Evolutionary conservation across 768 basidiomycete genomes (phyloP).

Genomic region (Boletus subcaerulescens): DNA sequence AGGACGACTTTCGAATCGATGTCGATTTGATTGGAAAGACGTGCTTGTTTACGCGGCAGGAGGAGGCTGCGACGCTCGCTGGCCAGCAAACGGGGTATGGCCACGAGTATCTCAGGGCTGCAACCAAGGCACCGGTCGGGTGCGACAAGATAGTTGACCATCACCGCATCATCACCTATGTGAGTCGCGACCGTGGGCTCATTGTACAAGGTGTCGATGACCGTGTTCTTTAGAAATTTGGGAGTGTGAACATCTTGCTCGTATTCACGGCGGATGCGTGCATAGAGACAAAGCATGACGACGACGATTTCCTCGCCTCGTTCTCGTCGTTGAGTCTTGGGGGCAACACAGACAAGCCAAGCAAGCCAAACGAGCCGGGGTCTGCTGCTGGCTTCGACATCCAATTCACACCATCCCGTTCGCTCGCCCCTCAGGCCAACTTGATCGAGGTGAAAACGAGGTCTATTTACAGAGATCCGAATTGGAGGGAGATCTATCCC

Average conservation of each 20-base stretch:
- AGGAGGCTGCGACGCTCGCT: constrained; percentile 33
- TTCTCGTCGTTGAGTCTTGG: constrained; percentile 25
- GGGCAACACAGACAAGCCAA: not conserved
- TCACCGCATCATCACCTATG: constrained; percentile 62
- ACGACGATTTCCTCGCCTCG: constrained; percentile 25
- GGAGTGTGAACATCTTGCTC: constrained; percentile 55
- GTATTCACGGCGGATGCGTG: constrained; percentile 55
- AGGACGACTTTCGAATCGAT: constrained; percentile 64
- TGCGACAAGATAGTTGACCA: constrained; percentile 55
- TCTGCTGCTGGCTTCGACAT: constrained; percentile 15
- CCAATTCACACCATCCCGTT: constrained; percentile 22
- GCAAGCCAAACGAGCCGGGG: not conserved
- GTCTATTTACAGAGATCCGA: constrained; percentile 28
- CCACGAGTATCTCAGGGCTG: constrained; percentile 57
- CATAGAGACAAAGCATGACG: constrained; percentile 15
- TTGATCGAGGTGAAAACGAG: constrained; percentile 38
- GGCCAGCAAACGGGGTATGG: constrained; percentile 46
- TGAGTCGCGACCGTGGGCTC: constrained; percentile 31
- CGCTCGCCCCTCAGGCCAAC: constrained; percentile 34
- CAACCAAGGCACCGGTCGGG: constrained; percentile 45
- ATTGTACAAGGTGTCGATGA: not conserved
- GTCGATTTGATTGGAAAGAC: constrained; percentile 60
- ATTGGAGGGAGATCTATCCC: constrained; percentile 62
- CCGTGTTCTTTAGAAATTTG: constrained; percentile 44
- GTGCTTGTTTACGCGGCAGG: constrained; percentile 55